A percentile compares a stretch with the other conserved stretches of the same genome.
Evolutionary conservation across 2,329 filamentous ascomycete species (phyloP).

Genomic region (Esteya vermicola): DNA sequence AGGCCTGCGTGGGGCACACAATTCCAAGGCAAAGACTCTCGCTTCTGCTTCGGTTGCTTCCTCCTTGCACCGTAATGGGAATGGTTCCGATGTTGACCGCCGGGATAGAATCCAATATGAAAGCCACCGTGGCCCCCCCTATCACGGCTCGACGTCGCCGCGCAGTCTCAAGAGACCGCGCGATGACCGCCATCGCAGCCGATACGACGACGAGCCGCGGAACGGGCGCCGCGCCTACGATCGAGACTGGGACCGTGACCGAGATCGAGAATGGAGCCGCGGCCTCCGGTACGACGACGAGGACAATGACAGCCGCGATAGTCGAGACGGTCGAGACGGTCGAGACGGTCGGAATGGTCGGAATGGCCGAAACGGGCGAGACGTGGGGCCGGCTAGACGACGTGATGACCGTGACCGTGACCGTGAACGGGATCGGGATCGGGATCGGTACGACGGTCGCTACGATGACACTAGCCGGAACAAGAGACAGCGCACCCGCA

Average conservation of each 20-base stretch:
- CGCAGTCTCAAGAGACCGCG: conserved; percentile 53
- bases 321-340: background rate
- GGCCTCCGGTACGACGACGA: no score
- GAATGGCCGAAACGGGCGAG: no score
- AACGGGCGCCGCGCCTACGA: background rate
- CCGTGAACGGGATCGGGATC: conserved; percentile 28
- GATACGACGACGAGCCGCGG: conserved; percentile 12
- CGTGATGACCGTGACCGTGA: background rate
- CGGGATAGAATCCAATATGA: conserved; percentile 76
- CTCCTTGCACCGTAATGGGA: conserved; percentile 34
- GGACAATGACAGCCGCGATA: background rate
- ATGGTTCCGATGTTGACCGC: conserved; percentile 82
- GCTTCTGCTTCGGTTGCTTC: conserved; percentile 5
- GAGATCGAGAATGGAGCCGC: no score
- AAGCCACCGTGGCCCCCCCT: conserved; percentile 23
- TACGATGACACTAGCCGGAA: conserved; percentile 16
- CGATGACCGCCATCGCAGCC: conserved; percentile 45
- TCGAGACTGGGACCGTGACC: no score
- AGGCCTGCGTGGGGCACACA: conserved; percentile 42
- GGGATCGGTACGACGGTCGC: conserved; percentile 42
- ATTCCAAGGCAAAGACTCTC: conserved; percentile 70
- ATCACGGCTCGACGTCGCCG: conserved; percentile 45
- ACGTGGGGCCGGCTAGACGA: no score
- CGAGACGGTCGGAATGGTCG: background rate
- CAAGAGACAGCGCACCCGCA: conserved; percentile 42